phyloP scores from a whole-genome alignment of 2,329 filamentous ascomycete species.

The Fonsecaea multimorphosa region DNA sequence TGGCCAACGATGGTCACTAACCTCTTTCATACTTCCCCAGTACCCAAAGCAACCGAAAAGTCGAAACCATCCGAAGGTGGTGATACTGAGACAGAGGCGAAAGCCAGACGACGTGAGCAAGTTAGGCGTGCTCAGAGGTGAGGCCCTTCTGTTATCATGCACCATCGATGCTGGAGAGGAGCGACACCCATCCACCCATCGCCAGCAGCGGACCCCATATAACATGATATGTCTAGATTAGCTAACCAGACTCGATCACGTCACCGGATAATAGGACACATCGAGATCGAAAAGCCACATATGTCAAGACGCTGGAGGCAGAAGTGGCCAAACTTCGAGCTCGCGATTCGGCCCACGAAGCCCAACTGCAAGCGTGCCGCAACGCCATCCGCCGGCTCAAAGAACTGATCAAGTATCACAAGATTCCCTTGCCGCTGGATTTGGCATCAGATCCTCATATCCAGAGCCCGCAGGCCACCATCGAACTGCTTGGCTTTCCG shows the following conservation, averaged over 20 bases:
- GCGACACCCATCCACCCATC: background rate
- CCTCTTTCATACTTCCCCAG: background rate
- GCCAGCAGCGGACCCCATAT: too few species aligned
- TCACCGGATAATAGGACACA: constrained; percentile 39
- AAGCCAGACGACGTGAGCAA: constrained; percentile 41
- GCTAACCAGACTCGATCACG: constrained; percentile 12
- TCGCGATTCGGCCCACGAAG: constrained; percentile 35
- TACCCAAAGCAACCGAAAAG: background rate
- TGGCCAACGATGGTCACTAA: background rate
- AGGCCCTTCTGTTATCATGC: constrained; percentile 15
- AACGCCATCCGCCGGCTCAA: constrained; percentile 34
- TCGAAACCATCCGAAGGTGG: constrained; percentile 1
- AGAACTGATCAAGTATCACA: constrained; percentile 34
- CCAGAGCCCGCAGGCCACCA: constrained; percentile 26
- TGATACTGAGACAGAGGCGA: constrained; percentile 20
- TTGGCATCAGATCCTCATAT: constrained; percentile 32
- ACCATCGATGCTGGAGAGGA: background rate
- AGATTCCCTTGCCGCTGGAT: constrained; percentile 31
- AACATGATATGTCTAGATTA: background rate
- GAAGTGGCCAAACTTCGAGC: constrained; percentile 41
- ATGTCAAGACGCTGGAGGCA: constrained; percentile 42
- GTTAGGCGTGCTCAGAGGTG: constrained; percentile 43
- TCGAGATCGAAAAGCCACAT: constrained; percentile 44
- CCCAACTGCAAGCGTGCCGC: constrained; percentile 24
- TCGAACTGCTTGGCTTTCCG: constrained; percentile 28